Base-by-base conservation (phyloP, 2,329 filamentous ascomycete species). In the Thermomyces lanuginosus region DNA sequence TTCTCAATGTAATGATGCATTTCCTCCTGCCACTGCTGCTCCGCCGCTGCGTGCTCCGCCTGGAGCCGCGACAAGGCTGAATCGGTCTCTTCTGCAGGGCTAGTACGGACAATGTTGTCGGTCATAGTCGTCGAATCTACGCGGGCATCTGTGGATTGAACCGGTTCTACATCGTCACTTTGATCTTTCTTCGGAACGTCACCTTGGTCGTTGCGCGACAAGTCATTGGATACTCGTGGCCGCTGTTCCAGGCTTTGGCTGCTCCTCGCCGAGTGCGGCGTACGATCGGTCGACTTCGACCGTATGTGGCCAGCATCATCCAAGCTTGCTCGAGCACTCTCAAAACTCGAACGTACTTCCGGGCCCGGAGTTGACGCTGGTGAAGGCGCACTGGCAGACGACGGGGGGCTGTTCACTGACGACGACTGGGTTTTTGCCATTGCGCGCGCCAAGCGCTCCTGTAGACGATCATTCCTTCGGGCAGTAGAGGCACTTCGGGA, bases 391-490 rank as follows among this genome's bases (percentile, higher is more conserved):
- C 58, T 30, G 20, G 28, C 61, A 24, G 63, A 64, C 5, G 61
- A 58, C 18, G 14, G 64, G 52, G 35, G 56, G 51, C 29, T 53
- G 59, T 12, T 53, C 16, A 59, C 45, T 28, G 58, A 61, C 20
- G 53, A 48, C 2, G 58, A 48, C 31, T 64, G 68, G 44, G 77
- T 81, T 32, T 76, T 76, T 3, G 76, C 81, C 42, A 93, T 71
- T 16, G 84, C 89, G 45, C 81, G 80, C 16, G 86, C 86, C 33
- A 98, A 64, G 35, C 83, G 69, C 48, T 92, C 84, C 47, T 93
- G 84, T 22, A 98, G 61, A 27, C 83, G 72, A 41, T 91, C 83
- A 53, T 82, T 89, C 34, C 68, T 60, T 38, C 71, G 67, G 35
- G 63, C 69, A 21, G 66, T 70, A 4, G 76, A 76, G 12, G 75